A percentile compares a stretch with the other conserved stretches of the same genome.
These are phyloP conservation scores for Ampelocalamus luodianensis DNA, from an alignment of 176 grass and related monocot species.

Conservation along the genomic window DNA sequence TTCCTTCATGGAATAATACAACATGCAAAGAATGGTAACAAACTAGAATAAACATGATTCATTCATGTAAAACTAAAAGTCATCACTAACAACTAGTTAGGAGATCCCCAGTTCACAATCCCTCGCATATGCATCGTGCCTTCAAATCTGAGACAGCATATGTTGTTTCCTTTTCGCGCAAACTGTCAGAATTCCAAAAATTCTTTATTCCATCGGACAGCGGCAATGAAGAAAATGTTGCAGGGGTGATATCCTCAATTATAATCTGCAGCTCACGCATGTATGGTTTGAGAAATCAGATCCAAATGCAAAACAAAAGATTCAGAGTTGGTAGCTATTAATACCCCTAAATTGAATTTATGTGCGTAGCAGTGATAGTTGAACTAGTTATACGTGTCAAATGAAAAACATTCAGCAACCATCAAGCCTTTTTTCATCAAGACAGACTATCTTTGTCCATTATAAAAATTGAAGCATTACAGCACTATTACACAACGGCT, in stretches of 20 bases:
- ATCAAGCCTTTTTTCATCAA: conserved; percentile 16
- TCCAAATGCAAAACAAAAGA: conserved; percentile 22
- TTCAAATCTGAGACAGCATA: conserved; percentile 25
- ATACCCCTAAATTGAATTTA: conserved; percentile 1
- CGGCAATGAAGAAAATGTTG: conserved; percentile 21
- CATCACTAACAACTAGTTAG: not conserved
- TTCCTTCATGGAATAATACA: conserved; percentile 35
- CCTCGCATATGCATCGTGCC: conserved; percentile 26
- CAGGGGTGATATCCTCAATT: conserved; percentile 2
- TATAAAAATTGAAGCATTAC: not conserved
- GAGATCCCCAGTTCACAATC: conserved; percentile 19
- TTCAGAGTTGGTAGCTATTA: not conserved
- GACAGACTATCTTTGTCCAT: conserved; percentile 3
- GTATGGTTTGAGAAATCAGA: conserved; percentile 14
- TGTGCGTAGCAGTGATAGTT: not conserved
- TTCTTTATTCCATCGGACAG: conserved; percentile 36
- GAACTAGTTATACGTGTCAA: conserved; percentile 6
- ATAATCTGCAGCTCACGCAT: conserved; percentile 34
- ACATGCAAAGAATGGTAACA: conserved; percentile 6
- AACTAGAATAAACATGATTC: conserved; percentile 17
- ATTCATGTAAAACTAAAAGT: conserved; percentile 39
- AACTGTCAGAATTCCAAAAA: conserved; percentile 17
- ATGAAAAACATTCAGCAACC: conserved; percentile 18
- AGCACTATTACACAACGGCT: not conserved
- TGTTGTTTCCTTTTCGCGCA: not conserved